Evolutionary conservation across 1,284 basidiomycete species (phyloP).

Genomic region (Paramarasmius palmivorus): DNA sequence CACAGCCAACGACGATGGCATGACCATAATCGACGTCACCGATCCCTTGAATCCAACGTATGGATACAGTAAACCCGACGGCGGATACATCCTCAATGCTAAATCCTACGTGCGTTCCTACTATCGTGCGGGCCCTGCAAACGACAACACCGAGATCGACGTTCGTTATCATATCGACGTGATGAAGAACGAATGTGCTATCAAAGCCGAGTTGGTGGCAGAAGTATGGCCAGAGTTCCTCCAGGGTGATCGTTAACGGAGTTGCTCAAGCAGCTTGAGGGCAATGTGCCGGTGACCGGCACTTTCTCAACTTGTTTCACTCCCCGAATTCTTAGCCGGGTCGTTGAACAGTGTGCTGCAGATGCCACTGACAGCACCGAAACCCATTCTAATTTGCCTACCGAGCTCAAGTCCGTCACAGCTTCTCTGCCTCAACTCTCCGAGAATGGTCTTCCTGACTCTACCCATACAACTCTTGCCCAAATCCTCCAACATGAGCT

Average conservation of each 20-base stretch:
- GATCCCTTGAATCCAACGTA: background rate
- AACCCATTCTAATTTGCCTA: constrained; percentile 25
- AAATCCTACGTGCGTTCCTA: background rate
- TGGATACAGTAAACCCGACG: background rate
- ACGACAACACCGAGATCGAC: constrained; percentile 15
- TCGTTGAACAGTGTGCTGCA: constrained; percentile 22
- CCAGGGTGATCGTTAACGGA: no score
- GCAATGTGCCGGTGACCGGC: background rate
- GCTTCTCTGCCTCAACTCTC: constrained; percentile 18
- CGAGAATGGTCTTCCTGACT: constrained; percentile 23
- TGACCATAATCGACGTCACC: background rate
- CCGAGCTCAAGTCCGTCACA: constrained; percentile 21
- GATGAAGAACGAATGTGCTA: constrained; percentile 17
- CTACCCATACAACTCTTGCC: constrained; percentile 21
- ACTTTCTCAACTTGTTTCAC: constrained; percentile 17
- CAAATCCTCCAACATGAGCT: constrained; percentile 16
- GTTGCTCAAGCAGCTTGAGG: no score
- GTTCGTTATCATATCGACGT: constrained; percentile 13
- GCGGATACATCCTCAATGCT: background rate
- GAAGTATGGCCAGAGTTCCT: constrained; percentile 28
- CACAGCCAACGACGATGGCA: background rate
- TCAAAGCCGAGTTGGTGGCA: constrained; percentile 22
- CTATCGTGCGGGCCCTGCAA: background rate
- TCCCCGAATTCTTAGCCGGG: constrained; percentile 28
- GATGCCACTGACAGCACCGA: constrained; percentile 28